Evolutionary conservation across 2,329 filamentous ascomycete species (phyloP).

Genomic region (Aspergillus aculeatus): DNA sequence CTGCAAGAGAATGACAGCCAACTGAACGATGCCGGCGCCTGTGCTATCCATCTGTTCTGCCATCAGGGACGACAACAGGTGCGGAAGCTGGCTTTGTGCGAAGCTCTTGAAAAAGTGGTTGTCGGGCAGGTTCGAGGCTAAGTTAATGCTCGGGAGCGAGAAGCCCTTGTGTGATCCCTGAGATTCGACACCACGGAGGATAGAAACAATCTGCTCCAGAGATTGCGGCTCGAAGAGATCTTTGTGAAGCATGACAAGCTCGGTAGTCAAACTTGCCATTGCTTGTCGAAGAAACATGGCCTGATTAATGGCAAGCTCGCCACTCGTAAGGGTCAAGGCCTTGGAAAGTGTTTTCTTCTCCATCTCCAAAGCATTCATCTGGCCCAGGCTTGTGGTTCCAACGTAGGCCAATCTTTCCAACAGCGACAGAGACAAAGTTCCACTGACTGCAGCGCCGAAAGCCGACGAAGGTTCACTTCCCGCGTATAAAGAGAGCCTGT

Average conservation of each 20-base stretch:
- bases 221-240: slow-evolving; percentile 35
- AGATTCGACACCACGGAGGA: slow-evolving; percentile 27
- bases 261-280: slow-evolving; percentile 41
- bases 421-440: slow-evolving; percentile 52
- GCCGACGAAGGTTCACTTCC: slow-evolving; percentile 30
- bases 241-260: slow-evolving; percentile 36
- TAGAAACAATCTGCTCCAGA: slow-evolving; percentile 22
- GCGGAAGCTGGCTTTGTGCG: slow-evolving; percentile 30
- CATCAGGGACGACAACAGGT: slow-evolving; percentile 27
- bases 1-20: slow-evolving; percentile 70
- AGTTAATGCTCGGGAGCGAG: slow-evolving; percentile 13
- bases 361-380: slow-evolving; percentile 62
- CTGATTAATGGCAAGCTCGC: slow-evolving; percentile 53
- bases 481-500: slow-evolving; percentile 38
- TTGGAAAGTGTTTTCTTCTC: slow-evolving; percentile 63
- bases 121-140: slow-evolving; percentile 22
- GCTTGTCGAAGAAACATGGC: slow-evolving; percentile 50
- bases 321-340: slow-evolving; percentile 53
- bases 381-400: slow-evolving; percentile 56
- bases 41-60: slow-evolving; percentile 33
- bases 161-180: slow-evolving; percentile 18
- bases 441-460: slow-evolving; percentile 48
- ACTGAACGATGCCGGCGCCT: slow-evolving; percentile 69
- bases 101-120: slow-evolving; percentile 40
- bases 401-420: slow-evolving; percentile 56